Evolutionary conservation across 805 yeast genomes (phyloP), one percentile per base, ranked within the genome.

Genomic region (Saccharomyces eubayanus): DNA sequence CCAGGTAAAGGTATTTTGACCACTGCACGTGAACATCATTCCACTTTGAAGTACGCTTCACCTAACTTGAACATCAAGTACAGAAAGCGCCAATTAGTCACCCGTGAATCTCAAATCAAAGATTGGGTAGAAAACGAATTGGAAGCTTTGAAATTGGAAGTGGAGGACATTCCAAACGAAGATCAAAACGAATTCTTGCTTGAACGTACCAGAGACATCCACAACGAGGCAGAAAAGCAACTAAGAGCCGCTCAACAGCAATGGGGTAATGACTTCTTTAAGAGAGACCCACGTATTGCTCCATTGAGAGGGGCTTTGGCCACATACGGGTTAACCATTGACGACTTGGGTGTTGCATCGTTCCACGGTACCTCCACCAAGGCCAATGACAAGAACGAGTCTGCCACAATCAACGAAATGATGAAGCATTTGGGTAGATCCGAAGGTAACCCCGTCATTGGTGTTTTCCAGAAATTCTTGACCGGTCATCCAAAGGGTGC

Each of bases 401-500:
- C 96, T 56, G 85, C 86, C 56, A 88, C 98, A 45, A 79, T 95
- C 72, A 85, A 94, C 72, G 75, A 79, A 65, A 94, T 95, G 97
- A 87, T 95, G 84, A 76, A 79, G 68, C 99, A 94, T 71, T 79
- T 94, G 69, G 99, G 98, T 63, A 86, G 99, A 77, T 77, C 96
- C 54, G 90, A 88, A 77, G 99, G 99, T 77, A 95, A 94, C 77
- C 96, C 99, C 59, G 91, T 95, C 50, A 79, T 86, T 63, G 97
- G 98, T 82, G 95, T 94, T 53, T 92, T 95, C 96, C 99, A 94
- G 77, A 94, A 94, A 76, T 94, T 81, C 83, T 82, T 94, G 69
- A 94, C 99, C 65, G 99, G 99, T 76, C 99, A 94, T 79, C 99
- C 99, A 66, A 94, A 94, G 87, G 99, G 99, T 82, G 99, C 99